These are phyloP conservation scores for Glebionis coronaria DNA, from an alignment of 129 eudicot species.

Conservation along the genomic window DNA sequence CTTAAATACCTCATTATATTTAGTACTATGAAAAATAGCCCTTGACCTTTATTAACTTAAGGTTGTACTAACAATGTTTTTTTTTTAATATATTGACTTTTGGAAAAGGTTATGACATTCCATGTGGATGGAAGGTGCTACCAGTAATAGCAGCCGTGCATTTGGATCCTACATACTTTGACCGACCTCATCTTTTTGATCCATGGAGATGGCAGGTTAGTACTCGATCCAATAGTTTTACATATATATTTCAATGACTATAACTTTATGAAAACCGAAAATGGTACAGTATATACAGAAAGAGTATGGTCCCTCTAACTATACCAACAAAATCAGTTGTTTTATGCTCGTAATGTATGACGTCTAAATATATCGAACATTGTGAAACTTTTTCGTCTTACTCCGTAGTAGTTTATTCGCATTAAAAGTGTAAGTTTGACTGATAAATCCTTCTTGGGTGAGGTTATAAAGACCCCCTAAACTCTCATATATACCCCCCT, in stretches of 20 bases:
- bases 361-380: no score
- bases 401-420: no score
- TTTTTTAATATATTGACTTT: constrained; percentile 27
- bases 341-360: no score
- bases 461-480: no score
- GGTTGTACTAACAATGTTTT: neutral
- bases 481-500: no score
- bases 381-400: no score
- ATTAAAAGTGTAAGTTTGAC: no score
- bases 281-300: neutral
- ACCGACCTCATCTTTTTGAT: constrained; percentile 83
- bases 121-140: constrained; percentile 99
- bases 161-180: constrained; percentile 84
- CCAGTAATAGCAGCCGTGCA: constrained; percentile 99
- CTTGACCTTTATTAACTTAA: constrained; percentile 5
- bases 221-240: constrained; percentile 13
- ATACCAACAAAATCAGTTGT: neutral
- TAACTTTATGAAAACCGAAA: neutral
- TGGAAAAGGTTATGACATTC: constrained; percentile 90
- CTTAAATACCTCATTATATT: neutral
- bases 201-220: constrained; percentile 99
- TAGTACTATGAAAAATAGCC: constrained; percentile 12
- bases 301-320: neutral
- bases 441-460: no score
- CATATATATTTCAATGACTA: neutral